A percentile compares a stretch with the other conserved stretches of the same genome.
Conservation (phyloP, 1,139 yeast species). For the Lodderomyces oxycetoniae region DNA sequence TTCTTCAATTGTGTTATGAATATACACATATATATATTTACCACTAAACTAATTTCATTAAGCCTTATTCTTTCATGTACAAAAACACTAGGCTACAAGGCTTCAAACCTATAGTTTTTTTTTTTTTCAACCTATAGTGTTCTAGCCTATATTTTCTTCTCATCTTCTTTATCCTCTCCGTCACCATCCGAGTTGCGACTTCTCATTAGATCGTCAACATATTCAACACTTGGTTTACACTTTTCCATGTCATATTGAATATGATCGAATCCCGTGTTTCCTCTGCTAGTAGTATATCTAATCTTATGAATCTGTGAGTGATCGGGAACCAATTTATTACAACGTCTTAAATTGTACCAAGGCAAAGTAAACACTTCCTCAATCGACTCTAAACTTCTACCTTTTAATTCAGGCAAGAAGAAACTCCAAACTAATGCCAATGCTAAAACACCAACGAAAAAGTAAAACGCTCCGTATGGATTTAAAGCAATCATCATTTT, state of each 20-base stretch:
- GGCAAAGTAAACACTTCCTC: constrained; percentile 56
- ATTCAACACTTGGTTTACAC: constrained; percentile 14
- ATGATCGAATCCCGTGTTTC: constrained; percentile 21
- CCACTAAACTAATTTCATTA: too few species aligned
- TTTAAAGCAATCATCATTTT: constrained; percentile 45
- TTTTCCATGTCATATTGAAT: constrained; percentile 18
- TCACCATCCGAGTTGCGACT: constrained; percentile 2
- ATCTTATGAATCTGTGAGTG: constrained; percentile 42
- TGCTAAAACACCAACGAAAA: constrained; percentile 43
- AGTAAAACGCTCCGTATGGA: constrained; percentile 51
- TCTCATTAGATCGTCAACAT: constrained; percentile 12
- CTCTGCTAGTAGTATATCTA: constrained; percentile 15
- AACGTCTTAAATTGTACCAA: constrained; percentile 53
- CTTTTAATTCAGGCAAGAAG: constrained; percentile 51
- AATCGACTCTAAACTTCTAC: constrained; percentile 52
- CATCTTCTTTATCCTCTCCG: constrained; percentile 5
- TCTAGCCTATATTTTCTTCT: too few species aligned
- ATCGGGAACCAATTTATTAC: constrained; percentile 49
- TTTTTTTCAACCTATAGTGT: too few species aligned
- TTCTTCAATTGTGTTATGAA: too few species aligned
- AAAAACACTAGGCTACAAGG: too few species aligned
- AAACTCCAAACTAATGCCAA: constrained; percentile 45
- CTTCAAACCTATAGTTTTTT: too few species aligned
- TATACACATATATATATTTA: too few species aligned
- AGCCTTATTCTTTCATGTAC: too few species aligned